phyloP scores from a whole-genome alignment of 345 rosid genomes.

The Excoecaria agallocha region DNA sequence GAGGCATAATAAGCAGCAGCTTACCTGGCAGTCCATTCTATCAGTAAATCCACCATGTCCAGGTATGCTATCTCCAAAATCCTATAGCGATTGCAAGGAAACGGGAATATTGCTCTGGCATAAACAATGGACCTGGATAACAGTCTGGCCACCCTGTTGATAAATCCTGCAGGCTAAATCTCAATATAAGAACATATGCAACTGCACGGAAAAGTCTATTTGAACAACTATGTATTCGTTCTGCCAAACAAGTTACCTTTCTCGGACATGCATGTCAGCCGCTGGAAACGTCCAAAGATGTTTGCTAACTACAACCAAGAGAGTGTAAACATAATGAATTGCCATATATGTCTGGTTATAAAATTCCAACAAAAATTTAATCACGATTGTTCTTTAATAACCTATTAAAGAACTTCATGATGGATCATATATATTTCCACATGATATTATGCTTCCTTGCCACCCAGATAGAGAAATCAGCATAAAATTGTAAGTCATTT shows the following conservation, averaged over 20 bases:
- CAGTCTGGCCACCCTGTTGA: conserved; percentile 96
- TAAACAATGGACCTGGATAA: conserved; percentile 87
- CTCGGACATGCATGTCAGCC: conserved; percentile 97
- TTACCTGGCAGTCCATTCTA: conserved; percentile 97
- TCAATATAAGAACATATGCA: conserved; percentile 9
- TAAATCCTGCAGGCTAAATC: conserved; percentile 61
- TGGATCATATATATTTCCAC: too few species aligned
- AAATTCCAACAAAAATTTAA: not conserved
- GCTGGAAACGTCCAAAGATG: conserved; percentile 73
- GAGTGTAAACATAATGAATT: conserved; percentile 5
- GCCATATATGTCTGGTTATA: too few species aligned
- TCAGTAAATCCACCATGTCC: conserved; percentile 98
- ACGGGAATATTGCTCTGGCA: conserved; percentile 53
- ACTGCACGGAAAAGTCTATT: not conserved
- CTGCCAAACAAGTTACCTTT: conserved; percentile 48
- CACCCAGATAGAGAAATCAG: conserved; percentile 15
- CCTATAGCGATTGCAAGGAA: conserved; percentile 40
- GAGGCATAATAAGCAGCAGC: not conserved
- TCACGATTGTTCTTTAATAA: not conserved
- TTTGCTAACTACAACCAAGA: conserved; percentile 71
- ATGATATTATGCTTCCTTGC: not conserved
- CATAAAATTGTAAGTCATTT: not conserved
- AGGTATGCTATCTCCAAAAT: conserved; percentile 97
- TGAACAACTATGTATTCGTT: not conserved
- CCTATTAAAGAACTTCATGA: too few species aligned